Base-by-base conservation (phyloP, 179 eudicot species). In the Carnegiea gigantea region DNA sequence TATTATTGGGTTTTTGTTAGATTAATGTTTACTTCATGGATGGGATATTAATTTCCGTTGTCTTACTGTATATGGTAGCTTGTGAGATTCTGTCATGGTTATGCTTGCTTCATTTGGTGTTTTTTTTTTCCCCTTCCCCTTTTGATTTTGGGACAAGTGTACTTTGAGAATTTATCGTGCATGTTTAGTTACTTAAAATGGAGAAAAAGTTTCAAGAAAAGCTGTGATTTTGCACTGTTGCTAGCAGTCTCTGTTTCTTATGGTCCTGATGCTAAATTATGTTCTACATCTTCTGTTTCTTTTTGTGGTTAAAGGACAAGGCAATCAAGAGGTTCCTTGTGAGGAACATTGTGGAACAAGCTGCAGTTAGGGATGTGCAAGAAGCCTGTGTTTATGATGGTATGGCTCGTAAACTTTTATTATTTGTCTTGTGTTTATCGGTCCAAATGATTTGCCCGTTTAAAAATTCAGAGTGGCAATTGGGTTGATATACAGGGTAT, bases 401-500 rank as follows among this genome's bases (percentile, higher is more conserved):
- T 84, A 77, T 62, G 62, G 62, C 4, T n/a, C 18, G 23, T 62
- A 33, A 33, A 33, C 36, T 33, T 33, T 33, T 33, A 33, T n/a
- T 3, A 7, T n/a, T 9, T n/a, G 12, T 24, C 14, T 9, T n/a
- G 28, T 62, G 28, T 62, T 62, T 24, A 62, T 62, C 23, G 68
- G 68, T 3, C 14, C 30, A 23, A 62, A 0, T 17, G 68, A 7
- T n/a, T 62, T 62, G 13, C 68, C 17, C 1, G 28, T 62, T 62
- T 62, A 2, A 2, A 62, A 62, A n/a, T 62, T 62, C 28, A 7
- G 30, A 62, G 12, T 62, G 68, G 26, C 30, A 1, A n/a, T 62
- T 62, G 30, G 12, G n/a, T 8, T n/a, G 21, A 49, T 75, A 12
- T 49, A 49, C 77, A 93, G 98, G 87, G 9, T 94, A 94, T 82